Percentiles rank a stretch among this genome's conserved stretches.
These are phyloP conservation scores for Gyrodon lividus DNA, from an alignment of 768 basidiomycete genomes.

Conservation along the genomic window DNA sequence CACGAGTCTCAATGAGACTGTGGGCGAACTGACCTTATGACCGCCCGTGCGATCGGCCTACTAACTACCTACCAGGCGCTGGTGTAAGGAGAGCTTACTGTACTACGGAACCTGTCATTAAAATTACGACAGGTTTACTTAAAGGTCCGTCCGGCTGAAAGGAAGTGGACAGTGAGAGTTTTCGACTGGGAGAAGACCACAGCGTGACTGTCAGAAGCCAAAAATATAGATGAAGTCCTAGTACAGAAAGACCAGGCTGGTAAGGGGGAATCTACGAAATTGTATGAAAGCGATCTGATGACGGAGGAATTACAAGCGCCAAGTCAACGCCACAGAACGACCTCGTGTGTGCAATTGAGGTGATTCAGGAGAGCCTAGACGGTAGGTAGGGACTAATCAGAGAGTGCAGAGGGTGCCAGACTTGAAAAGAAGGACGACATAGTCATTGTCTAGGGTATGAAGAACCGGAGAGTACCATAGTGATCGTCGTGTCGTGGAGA, in stretches of 20 bases:
- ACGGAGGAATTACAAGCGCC: constrained; percentile 3
- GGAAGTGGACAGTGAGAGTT: constrained; percentile 5
- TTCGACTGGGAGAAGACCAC: constrained; percentile 9
- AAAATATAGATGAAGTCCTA: constrained; percentile 8
- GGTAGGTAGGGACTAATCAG: background rate
- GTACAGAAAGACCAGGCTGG: background rate
- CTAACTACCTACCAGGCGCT: background rate
- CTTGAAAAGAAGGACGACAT: background rate
- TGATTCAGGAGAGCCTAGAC: background rate
- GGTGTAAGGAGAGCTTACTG: background rate
- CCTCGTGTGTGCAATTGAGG: background rate
- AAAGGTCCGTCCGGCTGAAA: constrained; percentile 17
- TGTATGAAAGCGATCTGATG: constrained; percentile 14
- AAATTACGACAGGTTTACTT: background rate
- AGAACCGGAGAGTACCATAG: background rate
- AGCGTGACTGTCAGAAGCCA: constrained; percentile 1
- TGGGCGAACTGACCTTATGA: background rate
- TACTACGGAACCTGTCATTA: constrained; percentile 1
- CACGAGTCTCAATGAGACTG: background rate
- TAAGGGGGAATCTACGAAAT: constrained; percentile 11
- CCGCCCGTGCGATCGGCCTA: background rate
- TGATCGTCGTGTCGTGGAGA: background rate
- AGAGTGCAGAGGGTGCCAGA: constrained; percentile 11
- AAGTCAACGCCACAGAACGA: background rate
- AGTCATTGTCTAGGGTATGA: background rate